These are phyloP conservation scores for Bonnemaisonia californica DNA, from an alignment of 31 red algal species.

Conservation along the genomic window DNA sequence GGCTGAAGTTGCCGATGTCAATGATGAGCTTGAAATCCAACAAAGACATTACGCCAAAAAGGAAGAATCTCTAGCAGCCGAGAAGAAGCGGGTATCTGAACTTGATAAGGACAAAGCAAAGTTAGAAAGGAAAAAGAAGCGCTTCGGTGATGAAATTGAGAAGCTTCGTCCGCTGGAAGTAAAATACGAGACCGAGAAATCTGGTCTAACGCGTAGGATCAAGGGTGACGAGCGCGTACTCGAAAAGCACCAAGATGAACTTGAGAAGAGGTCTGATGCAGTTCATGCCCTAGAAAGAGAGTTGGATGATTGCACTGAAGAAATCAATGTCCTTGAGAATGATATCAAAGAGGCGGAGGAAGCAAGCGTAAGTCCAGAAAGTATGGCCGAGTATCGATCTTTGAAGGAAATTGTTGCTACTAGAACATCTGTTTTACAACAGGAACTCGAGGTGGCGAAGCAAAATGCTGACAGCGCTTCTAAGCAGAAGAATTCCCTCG, in stretches of 20 bases:
- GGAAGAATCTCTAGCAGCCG: constrained; percentile 54
- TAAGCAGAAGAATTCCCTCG: constrained; percentile 47
- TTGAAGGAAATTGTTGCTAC: constrained; percentile 71
- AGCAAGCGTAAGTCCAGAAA: constrained; percentile 57
- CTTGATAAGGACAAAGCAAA: constrained; percentile 50
- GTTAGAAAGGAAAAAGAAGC: constrained; percentile 51
- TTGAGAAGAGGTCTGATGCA: constrained; percentile 28
- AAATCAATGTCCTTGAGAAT: constrained; percentile 46
- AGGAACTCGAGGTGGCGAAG: constrained; percentile 62
- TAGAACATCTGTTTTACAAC: constrained; percentile 71
- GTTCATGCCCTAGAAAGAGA: constrained; percentile 35
- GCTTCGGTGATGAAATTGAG: constrained; percentile 58
- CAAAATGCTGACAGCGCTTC: constrained; percentile 36
- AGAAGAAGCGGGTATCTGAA: constrained; percentile 47
- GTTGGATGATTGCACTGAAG: constrained; percentile 40
- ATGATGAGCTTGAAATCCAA: constrained; percentile 56
- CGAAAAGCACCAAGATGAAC: constrained; percentile 35
- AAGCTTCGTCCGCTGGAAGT: constrained; percentile 58
- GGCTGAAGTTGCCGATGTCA: constrained; percentile 37
- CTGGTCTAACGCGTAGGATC: constrained; percentile 56
- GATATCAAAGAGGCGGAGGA: constrained; percentile 70
- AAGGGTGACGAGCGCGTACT: constrained; percentile 55
- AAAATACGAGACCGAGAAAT: constrained; percentile 51
- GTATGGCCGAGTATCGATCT: constrained; percentile 71
- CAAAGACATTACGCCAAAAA: constrained; percentile 56